A percentile compares a stretch with the other conserved stretches of the same genome.
Conservation (phyloP, 352 stramenopile species). For the Phytophthora kernoviae region DNA sequence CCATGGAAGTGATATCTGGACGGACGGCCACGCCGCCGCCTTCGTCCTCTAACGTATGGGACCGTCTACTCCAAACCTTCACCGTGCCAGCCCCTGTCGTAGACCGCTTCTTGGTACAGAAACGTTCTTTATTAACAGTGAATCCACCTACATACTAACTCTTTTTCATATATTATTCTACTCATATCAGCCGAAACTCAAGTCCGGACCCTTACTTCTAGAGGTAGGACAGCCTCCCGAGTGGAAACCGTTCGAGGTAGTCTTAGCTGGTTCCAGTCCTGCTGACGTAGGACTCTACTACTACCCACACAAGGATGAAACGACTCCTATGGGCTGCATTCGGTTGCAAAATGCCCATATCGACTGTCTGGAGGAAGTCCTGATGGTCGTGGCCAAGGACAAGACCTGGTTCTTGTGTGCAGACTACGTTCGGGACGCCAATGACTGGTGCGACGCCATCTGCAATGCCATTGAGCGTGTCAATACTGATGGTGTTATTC, state of each 20-base stretch:
- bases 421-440: constrained; percentile 54
- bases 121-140: background rate
- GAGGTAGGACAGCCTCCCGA: constrained; percentile 56
- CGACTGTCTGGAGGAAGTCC: constrained; percentile 71
- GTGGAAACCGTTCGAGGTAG: constrained; percentile 69
- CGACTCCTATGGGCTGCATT: constrained; percentile 53
- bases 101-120: constrained; percentile 51
- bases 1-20: too few relatives aligned
- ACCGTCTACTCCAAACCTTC: constrained; percentile 59
- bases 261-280: constrained; percentile 58
- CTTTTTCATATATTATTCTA: background rate
- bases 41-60: constrained; percentile 41
- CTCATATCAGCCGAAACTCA: constrained; percentile 59
- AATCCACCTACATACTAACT: background rate
- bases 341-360: constrained; percentile 67
- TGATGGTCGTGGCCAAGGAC: constrained; percentile 79
- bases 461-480: constrained; percentile 61
- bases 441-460: constrained; percentile 68
- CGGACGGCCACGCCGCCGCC: too few relatives aligned
- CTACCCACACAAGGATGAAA: constrained; percentile 49
- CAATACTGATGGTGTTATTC: constrained; percentile 7
- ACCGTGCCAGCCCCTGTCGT: constrained; percentile 25
- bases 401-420: constrained; percentile 86
- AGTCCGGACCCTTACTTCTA: constrained; percentile 55
- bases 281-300: constrained; percentile 74